Evolutionary conservation across 148 eudicot genomes (phyloP), one percentile per base, ranked within the genome.

Genomic region (Camellia lanceoleosa): DNA sequence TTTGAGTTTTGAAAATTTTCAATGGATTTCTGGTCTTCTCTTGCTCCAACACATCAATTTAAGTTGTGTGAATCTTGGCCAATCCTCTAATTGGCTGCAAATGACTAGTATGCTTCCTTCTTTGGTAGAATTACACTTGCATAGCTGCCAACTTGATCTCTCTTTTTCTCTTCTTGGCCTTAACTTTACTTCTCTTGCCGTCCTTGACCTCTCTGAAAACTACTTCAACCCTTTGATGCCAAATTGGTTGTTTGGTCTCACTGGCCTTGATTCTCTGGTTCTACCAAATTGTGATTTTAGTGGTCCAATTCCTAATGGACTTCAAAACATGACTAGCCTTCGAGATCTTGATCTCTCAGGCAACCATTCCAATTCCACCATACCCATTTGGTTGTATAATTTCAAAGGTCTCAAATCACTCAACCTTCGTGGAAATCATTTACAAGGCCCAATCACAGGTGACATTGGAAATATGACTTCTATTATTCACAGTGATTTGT

Each of bases 331-430:
- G 68, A 20, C 68, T 20, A 8, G 9, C 7, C 68, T 64, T 64
- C 6, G 43, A 11, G 20, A 10, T 64, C 68, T 80, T 30, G 82
- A 49, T 62, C 49, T 80, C 43, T 80, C 71, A 23, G 0, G 4
- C 3, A 72, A 73, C 30, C 0, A 7, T 30, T 62, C 73, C 49
- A 80, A 71, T 52, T 80, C 82, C 41, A 80, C 82, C 51, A 65
- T 80, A 60, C 78, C 82, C 7, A 44, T 64, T 38, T 80, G 82
- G 78, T 42, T 80, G 56, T 80, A 80, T 20, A 6, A 8, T 30
- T 80, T 66, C 14, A 73, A 47, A 20, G 19, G 60, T 30, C 44
- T 73, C 10, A 20, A 60, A 10, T 19, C 7, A 5, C 68, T 64
- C 23, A 7, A 64, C 11, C 43, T 64, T 4, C 9, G 3, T 8